phyloP scores from a whole-genome alignment of 2,329 filamentous ascomycete genomes.

The Neofusicoccum sp. region DNA sequence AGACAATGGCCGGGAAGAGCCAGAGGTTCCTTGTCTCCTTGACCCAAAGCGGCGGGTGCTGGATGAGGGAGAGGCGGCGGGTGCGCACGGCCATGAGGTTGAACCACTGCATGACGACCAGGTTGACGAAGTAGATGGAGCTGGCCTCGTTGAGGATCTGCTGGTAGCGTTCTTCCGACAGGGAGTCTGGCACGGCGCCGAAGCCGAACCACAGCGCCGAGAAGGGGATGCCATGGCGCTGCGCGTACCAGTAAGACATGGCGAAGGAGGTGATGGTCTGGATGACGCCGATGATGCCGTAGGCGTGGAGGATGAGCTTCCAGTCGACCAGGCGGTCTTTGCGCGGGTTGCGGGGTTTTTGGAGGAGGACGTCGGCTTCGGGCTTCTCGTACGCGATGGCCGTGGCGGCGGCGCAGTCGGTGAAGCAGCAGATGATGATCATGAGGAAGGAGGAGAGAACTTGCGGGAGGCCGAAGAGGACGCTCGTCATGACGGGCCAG shows the following conservation, averaged over 20 bases:
- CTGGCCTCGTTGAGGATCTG: constrained; percentile 65
- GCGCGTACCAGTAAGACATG: constrained; percentile 50
- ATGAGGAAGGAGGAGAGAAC: constrained; percentile 74
- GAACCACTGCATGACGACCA: constrained; percentile 83
- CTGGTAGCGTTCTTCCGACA: constrained; percentile 55
- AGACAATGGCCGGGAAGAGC: constrained; percentile 70
- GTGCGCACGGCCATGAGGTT: constrained; percentile 71
- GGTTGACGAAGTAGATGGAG: constrained; percentile 77
- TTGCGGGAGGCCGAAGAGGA: constrained; percentile 72
- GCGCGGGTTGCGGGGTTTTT: constrained; percentile 68
- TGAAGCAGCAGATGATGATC: constrained; percentile 66
- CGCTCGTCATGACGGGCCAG: constrained; percentile 72
- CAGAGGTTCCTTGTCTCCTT: constrained; percentile 66
- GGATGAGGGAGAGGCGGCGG: constrained; percentile 63
- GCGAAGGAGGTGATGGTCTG: constrained; percentile 45
- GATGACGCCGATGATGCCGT: constrained; percentile 68
- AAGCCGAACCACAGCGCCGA: constrained; percentile 69
- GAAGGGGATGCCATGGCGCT: constrained; percentile 64
- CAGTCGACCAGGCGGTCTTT: constrained; percentile 74
- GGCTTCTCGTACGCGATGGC: constrained; percentile 76
- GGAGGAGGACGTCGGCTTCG: constrained; percentile 73
- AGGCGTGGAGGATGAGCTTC: constrained; percentile 72
- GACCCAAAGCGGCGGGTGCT: constrained; percentile 71
- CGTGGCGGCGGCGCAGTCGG: constrained; percentile 73
- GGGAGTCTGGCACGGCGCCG: constrained; percentile 54